phyloP scores from a whole-genome alignment of 2,329 filamentous ascomycete genomes.

The Xylaria sp. region DNA sequence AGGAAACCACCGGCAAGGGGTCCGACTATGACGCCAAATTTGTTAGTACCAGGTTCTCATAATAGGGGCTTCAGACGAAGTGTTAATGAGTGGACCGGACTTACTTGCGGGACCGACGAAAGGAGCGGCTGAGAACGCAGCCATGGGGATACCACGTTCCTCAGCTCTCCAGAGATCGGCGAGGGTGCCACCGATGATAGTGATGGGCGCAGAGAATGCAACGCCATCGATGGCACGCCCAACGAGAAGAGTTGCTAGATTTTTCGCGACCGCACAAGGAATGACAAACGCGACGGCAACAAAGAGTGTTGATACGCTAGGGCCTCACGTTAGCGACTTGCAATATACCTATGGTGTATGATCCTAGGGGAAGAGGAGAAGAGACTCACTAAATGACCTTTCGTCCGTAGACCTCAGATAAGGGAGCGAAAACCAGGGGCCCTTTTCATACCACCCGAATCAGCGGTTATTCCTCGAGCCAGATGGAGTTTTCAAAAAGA shows the following conservation, averaged over 20 bases:
- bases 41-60: not conserved
- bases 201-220: constrained; percentile 88
- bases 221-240: constrained; percentile 84
- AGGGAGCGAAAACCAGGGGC: constrained; percentile 82
- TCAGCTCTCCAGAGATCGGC: constrained; percentile 88
- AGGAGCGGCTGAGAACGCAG: constrained; percentile 83
- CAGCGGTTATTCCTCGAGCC: not conserved
- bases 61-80: not conserved
- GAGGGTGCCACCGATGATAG: constrained; percentile 82
- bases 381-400: constrained; percentile 69
- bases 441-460: constrained; percentile 53
- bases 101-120: constrained; percentile 81
- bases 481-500: not conserved
- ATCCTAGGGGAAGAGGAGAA: too few relatives aligned
- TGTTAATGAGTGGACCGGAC: constrained; percentile 35
- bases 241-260: constrained; percentile 80
- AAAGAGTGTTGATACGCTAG: constrained; percentile 68
- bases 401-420: constrained; percentile 80
- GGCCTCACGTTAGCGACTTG: not conserved
- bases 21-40: constrained; percentile 61
- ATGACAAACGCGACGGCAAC: constrained; percentile 83
- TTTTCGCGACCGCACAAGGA: constrained; percentile 79
- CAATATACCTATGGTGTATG: not conserved
- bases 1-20: constrained; percentile 83
- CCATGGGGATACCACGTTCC: constrained; percentile 88